Evolutionary conservation across 2,329 filamentous ascomycete genomes (phyloP).

Genomic region (Pestalotiopsis sp.): DNA sequence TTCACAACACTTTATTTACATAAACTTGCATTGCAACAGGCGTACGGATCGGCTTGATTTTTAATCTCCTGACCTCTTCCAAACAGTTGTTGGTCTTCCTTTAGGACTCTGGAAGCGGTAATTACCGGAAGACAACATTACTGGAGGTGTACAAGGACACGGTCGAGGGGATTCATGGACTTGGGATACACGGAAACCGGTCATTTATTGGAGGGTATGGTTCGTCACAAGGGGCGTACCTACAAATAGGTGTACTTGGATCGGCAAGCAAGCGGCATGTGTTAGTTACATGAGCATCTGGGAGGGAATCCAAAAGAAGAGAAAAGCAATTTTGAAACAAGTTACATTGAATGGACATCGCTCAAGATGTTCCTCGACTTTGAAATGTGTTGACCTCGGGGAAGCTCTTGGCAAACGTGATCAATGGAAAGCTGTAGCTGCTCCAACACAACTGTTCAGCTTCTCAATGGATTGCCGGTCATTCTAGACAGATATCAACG

Average conservation of each 20-base stretch:
- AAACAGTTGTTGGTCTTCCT: not conserved
- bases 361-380: too few relatives aligned
- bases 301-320: conserved; percentile 1
- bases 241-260: not conserved
- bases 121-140: not conserved
- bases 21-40: conserved; percentile 12
- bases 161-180: not conserved
- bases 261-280: not conserved
- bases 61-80: not conserved
- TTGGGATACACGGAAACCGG: not conserved
- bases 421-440: too few relatives aligned
- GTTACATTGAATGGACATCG: not conserved
- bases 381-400: too few relatives aligned
- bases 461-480: too few relatives aligned
- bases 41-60: conserved; percentile 8
- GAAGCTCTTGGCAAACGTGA: too few relatives aligned
- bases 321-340: conserved; percentile 13
- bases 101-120: not conserved
- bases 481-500: too few relatives aligned
- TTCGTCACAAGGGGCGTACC: not conserved
- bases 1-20: not conserved
- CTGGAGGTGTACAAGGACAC: not conserved
- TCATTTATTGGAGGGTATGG: conserved; percentile 3
- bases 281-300: not conserved
- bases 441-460: too few relatives aligned